phyloP scores from a whole-genome alignment of 2,329 filamentous ascomycete species.

The Paecilomyces sp. region DNA sequence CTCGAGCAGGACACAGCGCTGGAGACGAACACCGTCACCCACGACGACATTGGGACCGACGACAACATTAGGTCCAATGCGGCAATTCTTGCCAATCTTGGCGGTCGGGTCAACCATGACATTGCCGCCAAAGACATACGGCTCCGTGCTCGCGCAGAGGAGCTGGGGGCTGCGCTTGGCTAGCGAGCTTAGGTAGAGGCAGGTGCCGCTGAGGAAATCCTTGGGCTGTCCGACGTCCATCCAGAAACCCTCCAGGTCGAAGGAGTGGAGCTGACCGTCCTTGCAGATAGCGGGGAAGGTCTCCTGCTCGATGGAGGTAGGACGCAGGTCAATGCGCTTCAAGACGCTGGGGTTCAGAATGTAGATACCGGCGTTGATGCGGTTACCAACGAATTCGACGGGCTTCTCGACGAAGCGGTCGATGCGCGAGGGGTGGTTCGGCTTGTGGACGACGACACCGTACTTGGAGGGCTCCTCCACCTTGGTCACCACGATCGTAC shows the following conservation, averaged over 20 bases:
- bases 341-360: conserved; percentile 92
- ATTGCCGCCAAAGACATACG: conserved; percentile 87
- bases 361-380: conserved; percentile 98
- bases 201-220: conserved; percentile 94
- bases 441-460: conserved; percentile 96
- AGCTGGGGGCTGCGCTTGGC: conserved; percentile 84
- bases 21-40: conserved; percentile 87
- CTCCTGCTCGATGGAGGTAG: conserved; percentile 97
- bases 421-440: conserved; percentile 81
- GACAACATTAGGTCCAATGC: conserved; percentile 93
- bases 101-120: conserved; percentile 90
- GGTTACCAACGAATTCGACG: conserved; percentile 96
- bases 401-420: conserved; percentile 99
- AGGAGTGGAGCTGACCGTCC: conserved; percentile 88
- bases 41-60: conserved; percentile 90
- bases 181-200: conserved; percentile 88
- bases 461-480: conserved; percentile 99
- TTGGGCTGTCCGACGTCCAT: conserved; percentile 99
- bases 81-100: conserved; percentile 97
- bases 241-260: conserved; percentile 96
- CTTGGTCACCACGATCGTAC: conserved; percentile 97
- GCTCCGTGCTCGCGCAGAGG: conserved; percentile 64
- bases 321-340: conserved; percentile 85
- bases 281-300: conserved; percentile 91
- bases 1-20: conserved; percentile 82